Evolutionary conservation across 192 early-diverging fungal genomes (phyloP), one percentile per base, ranked within the genome.

Genomic region (Thoreauomyces humboldtii): DNA sequence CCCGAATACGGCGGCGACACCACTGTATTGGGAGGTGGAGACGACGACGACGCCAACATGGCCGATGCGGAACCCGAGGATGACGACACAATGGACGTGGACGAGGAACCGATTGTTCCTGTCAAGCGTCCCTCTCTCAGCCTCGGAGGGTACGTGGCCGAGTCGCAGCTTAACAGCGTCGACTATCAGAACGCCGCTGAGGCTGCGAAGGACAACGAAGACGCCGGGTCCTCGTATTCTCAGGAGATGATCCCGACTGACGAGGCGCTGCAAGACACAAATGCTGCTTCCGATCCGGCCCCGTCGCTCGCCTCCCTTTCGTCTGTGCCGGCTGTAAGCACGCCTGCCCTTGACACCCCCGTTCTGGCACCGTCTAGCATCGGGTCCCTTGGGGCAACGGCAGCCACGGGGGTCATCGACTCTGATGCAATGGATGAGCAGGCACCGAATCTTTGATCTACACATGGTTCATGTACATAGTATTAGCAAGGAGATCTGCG

Each of bases 41-140:
- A 64, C 28, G 62, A 64, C 41, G 62, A 64, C 32, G 45, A 52
- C n/a, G 62, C 62, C 15, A 64, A 53, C 25, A 53, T 64, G 48
- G 62, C 62, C 7, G 62, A 64, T 54, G 50, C 50, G 32, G 62
- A 64, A 24, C 62, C 55, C 32, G 55, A 50, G 36, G 62, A 64
- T 12, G 62, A 64, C 9, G 62, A 64, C 48, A 37, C 36, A 15
- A 64, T 64, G 62, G 62, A 64, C n/a, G 28, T 64, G 11, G 62
- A 64, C 44, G 44, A 32, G 42, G 58, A 43, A 34, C 29, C 60
- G 50, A 52, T 52, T 15, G n/a, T n/a, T n/a, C n/a, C n/a, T n/a
- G 19, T 27, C 6, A 52, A 52, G 29, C 50, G 50, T 4, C 50
- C 50, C 6, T 52, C 50, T 6, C 50, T 52, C 7, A 52, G 50